Evolutionary conservation across 2,329 filamentous ascomycete genomes (phyloP).

Genomic region (Epichloe baconii): DNA sequence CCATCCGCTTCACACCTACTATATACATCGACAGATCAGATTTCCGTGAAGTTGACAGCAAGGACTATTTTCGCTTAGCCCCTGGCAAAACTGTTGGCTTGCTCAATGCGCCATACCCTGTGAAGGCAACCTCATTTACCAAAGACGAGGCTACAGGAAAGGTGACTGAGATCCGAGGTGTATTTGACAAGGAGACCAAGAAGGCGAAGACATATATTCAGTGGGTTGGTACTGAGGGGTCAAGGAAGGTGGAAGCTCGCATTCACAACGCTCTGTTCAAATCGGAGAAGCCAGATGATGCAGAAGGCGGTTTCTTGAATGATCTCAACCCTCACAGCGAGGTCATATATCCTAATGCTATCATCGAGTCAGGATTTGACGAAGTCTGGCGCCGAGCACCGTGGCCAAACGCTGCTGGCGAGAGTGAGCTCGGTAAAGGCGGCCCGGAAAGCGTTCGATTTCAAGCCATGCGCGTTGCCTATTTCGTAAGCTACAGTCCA

Average conservation of each 20-base stretch:
- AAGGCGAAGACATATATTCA: constrained; percentile 77
- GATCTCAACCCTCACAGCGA: constrained; percentile 80
- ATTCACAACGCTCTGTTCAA: constrained; percentile 78
- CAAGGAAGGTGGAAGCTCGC: constrained; percentile 59
- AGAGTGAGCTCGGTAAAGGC: constrained; percentile 45
- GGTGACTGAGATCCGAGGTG: constrained; percentile 50
- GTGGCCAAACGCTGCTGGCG: constrained; percentile 69
- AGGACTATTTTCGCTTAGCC: constrained; percentile 69
- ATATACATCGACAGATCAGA: constrained; percentile 79
- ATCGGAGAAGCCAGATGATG: constrained; percentile 65
- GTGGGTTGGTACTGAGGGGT: constrained; percentile 62
- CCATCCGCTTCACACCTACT: constrained; percentile 54
- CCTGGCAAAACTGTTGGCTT: constrained; percentile 67
- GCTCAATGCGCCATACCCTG: constrained; percentile 56
- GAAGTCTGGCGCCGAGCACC: constrained; percentile 62
- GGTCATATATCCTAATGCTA: constrained; percentile 60
- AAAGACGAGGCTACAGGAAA: constrained; percentile 52
- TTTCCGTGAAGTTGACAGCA: constrained; percentile 62
- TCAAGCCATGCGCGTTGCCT: constrained; percentile 81
- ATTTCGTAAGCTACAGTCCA: constrained; percentile 44
- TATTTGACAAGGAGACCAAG: constrained; percentile 57
- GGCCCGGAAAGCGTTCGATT: constrained; percentile 71
- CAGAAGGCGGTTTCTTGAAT: constrained; percentile 67
- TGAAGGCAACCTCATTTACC: constrained; percentile 56
- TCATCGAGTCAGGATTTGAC: constrained; percentile 73